Evolutionary conservation across 2,329 filamentous ascomycete species (phyloP), one percentile per base, ranked within the genome.

Genomic region (Fusarium coffeatum): DNA sequence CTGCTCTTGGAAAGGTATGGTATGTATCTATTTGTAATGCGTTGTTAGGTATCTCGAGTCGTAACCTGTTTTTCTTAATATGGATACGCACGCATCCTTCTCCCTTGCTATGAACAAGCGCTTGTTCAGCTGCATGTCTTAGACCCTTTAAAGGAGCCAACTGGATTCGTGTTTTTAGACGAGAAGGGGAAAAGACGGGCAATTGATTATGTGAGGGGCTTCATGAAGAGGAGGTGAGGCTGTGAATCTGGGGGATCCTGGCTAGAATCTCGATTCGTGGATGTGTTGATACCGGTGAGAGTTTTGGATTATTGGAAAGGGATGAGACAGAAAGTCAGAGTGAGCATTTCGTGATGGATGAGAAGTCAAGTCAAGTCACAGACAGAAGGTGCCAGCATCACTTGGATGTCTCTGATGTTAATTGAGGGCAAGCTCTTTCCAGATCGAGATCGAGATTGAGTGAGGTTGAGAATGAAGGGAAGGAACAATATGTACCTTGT

Each of bases 171-270:
- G 42, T 41, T 55, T 40, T 48, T 49, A 54, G 30, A 55, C 27
- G 40, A 40, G 34, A 53, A 53, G 25, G 34, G 50, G n/a, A 51
- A 55, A 40, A 53, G 34, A 42, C 46, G 34, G 34, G 20, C 22
- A 28, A 57, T 43, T 68, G 22, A 30, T 23, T 47, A 72, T 62
- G 71, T 40, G 69, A 73, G 64, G 69, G 63, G 61, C 28, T 34
- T 30, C 48, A 30, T 27, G 41, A 62, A 40, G 60, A 64, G 49
- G 28, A 57, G 60, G 43, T 57, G 55, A 57, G 55, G 65, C 49
- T 66, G 41, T 50, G 30, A 67, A 67, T 49, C 57, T 40, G 63
- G 56, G 57, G 50, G 57, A 58, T 41, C 50, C 57, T 53, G 41
- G 37, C 23, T 27, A 27, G 13, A 25, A 45, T 48, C 23, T 59